These are phyloP conservation scores for Vitis labrusca DNA, from an alignment of 164 flowering plant species.

Conservation along the genomic window DNA sequence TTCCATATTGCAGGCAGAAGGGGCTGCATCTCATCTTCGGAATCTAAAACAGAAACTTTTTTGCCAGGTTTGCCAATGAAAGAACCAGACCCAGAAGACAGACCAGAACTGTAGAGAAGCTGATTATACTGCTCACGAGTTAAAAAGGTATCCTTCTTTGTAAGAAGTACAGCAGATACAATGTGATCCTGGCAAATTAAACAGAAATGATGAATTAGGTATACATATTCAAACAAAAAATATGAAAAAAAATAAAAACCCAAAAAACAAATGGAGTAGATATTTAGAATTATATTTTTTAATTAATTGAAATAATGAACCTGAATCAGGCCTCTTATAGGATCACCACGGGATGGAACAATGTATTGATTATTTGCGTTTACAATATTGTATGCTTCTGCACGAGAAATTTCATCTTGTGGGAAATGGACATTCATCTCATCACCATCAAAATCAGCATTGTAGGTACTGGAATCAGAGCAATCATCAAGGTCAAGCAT, in stretches of 20 bases:
- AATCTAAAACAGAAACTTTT: constrained; percentile 44
- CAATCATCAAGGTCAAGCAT: background rate
- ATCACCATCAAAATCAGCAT: constrained; percentile 99
- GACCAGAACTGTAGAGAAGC: constrained; percentile 77
- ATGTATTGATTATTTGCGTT: constrained; percentile 95
- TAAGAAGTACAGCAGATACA: constrained; percentile 78
- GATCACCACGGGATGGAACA: constrained; percentile 91
- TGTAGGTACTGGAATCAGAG: constrained; percentile 63
- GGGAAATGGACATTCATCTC: constrained; percentile 99
- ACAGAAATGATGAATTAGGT: background rate
- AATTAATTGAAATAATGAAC: constrained; percentile 22
- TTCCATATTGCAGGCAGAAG: constrained; percentile 73
- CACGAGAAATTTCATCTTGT: constrained; percentile 98
- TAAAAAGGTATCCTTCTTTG: constrained; percentile 87
- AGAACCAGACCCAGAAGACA: constrained; percentile 36
- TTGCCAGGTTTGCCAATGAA: constrained; percentile 29
- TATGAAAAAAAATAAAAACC: background rate
- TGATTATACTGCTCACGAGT: constrained; percentile 63
- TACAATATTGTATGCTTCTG: constrained; percentile 89
- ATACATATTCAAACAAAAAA: background rate
- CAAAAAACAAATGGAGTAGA: background rate
- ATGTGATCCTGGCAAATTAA: constrained; percentile 73
- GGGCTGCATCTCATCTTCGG: constrained; percentile 53
- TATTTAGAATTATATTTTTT: background rate
- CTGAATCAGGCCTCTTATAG: constrained; percentile 94